A percentile compares a stretch with the other conserved stretches of the same genome.
These are phyloP conservation scores for Botryotinia calthae DNA, from an alignment of 2,329 filamentous ascomycete species.

Conservation along the genomic window DNA sequence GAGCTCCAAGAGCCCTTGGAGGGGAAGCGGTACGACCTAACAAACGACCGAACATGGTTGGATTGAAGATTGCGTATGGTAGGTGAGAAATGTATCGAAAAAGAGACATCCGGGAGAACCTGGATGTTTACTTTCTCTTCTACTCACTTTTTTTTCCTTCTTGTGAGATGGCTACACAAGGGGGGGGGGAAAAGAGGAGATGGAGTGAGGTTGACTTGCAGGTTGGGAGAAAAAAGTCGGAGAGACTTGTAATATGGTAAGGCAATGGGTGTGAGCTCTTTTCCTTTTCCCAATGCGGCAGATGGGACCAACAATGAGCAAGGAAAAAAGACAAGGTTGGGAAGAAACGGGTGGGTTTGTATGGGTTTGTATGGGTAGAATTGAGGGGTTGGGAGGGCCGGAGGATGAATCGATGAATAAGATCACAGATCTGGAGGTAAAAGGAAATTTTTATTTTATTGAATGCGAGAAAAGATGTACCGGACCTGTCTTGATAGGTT, in stretches of 20 bases:
- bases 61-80: constrained; percentile 17
- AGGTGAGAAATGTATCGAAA: constrained; percentile 21
- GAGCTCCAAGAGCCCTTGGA: constrained; percentile 19
- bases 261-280: background rate
- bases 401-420: background rate
- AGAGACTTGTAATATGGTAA: background rate
- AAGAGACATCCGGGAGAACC: constrained; percentile 23
- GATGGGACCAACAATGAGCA: background rate
- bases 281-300: background rate
- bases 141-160: constrained; percentile 12
- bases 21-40: constrained; percentile 20
- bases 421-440: background rate
- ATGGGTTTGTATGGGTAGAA: background rate
- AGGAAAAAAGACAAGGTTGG: background rate
- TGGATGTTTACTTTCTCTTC: constrained; percentile 18
- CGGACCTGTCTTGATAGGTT: background rate
- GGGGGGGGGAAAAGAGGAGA: constrained; percentile 11
- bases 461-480: background rate
- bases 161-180: constrained; percentile 16
- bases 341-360: background rate
- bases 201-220: background rate
- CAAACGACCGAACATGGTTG: constrained; percentile 20
- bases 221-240: background rate
- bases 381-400: background rate
- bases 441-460: background rate